Evolutionary conservation across 768 basidiomycete species (phyloP).

Genomic region (Collybia sp.): DNA sequence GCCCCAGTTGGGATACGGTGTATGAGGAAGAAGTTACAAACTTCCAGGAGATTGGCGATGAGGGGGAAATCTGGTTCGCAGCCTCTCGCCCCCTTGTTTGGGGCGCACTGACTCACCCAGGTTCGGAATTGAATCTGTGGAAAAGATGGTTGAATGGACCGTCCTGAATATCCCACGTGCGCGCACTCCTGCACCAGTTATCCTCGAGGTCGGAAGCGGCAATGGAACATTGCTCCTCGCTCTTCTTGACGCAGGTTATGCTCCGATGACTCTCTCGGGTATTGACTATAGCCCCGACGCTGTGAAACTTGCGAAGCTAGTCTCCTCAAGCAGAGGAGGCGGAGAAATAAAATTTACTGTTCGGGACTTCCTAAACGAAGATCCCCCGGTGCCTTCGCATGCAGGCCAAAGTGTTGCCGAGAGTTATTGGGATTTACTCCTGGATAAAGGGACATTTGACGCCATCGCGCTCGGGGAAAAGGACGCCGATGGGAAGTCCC

Average conservation of each 20-base stretch:
- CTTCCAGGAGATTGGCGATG: constrained; percentile 75
- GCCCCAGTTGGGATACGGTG: constrained; percentile 68
- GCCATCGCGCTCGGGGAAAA: constrained; percentile 72
- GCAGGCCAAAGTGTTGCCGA: constrained; percentile 11
- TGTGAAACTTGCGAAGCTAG: constrained; percentile 53
- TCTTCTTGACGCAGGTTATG: constrained; percentile 64
- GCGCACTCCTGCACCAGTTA: constrained; percentile 30
- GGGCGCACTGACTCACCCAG: constrained; percentile 27
- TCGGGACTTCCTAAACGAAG: constrained; percentile 63
- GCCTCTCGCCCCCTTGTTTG: not conserved
- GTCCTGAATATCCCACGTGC: constrained; percentile 45
- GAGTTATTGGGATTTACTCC: constrained; percentile 62
- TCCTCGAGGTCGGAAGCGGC: constrained; percentile 77
- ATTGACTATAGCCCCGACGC: constrained; percentile 79
- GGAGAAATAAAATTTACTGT: constrained; percentile 46
- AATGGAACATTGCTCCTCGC: constrained; percentile 77
- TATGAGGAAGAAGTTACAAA: constrained; percentile 69
- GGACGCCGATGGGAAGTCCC: constrained; percentile 46
- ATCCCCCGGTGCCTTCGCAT: constrained; percentile 31
- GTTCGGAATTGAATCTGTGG: constrained; percentile 74
- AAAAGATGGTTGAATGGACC: constrained; percentile 80
- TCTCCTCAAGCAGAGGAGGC: constrained; percentile 42
- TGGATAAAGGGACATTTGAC: constrained; percentile 90
- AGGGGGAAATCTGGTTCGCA: constrained; percentile 79
- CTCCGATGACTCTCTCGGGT: constrained; percentile 45